Percentiles rank a stretch among this genome's conserved stretches.
Conservation (phyloP, 163 green algal species). For the Prototheca stagnorum region DNA sequence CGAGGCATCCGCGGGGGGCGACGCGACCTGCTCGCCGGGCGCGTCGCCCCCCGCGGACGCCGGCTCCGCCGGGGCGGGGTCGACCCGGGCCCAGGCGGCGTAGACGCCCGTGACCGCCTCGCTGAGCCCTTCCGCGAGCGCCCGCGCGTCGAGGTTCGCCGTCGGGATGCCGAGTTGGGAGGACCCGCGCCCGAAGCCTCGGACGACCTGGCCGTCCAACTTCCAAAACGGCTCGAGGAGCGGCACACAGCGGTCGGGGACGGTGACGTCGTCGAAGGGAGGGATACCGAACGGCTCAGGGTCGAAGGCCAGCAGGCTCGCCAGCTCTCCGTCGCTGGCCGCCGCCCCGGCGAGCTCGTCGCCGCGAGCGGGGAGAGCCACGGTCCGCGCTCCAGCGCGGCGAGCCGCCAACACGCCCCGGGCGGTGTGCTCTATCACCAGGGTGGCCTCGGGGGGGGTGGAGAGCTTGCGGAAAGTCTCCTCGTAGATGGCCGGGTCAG, state of each 20-base stretch:
- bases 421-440: too few species aligned
- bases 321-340: slow-evolving; percentile 33
- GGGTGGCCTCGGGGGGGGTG: slow-evolving; percentile 28
- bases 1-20: too few species aligned
- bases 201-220: slow-evolving; percentile 62
- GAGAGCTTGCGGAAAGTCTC: slow-evolving; percentile 30
- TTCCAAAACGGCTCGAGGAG: slow-evolving; percentile 37
- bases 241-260: slow-evolving; percentile 13
- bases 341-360: slow-evolving; percentile 6
- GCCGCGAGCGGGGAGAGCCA: slow-evolving; percentile 8
- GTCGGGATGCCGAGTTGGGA: slow-evolving; percentile 79
- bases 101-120: slow-evolving; percentile 73
- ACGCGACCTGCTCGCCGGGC: too few species aligned
- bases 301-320: slow-evolving; percentile 64
- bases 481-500: slow-evolving; percentile 58
- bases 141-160: slow-evolving; percentile 58
- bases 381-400: background rate
- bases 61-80: slow-evolving; percentile 18
- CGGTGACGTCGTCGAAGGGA: slow-evolving; percentile 11
- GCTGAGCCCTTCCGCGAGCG: slow-evolving; percentile 31
- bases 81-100: slow-evolving; percentile 52
- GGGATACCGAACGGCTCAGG: slow-evolving; percentile 19
- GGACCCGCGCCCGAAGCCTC: slow-evolving; percentile 57
- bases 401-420: background rate
- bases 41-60: too few species aligned